A percentile compares a stretch with the other conserved stretches of the same genome.
These are phyloP conservation scores for Colletotrichum scovillei DNA, from an alignment of 2,329 filamentous ascomycete genomes.

Conservation along the genomic window DNA sequence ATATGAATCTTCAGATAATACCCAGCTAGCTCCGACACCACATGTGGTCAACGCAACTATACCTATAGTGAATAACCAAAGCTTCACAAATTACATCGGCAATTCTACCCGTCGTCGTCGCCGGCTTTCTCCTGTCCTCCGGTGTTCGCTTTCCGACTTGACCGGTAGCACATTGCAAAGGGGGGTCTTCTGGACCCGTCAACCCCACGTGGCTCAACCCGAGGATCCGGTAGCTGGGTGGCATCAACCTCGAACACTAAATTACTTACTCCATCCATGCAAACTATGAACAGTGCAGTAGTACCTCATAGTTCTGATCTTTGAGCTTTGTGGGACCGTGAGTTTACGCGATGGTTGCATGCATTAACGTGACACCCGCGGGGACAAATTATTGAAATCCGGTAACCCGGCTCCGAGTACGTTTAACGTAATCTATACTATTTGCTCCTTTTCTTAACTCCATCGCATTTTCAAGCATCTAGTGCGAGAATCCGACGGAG, in stretches of 20 bases:
- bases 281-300: neutral
- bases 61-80: neutral
- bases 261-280: neutral
- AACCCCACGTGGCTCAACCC: conserved; percentile 22
- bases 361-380: neutral
- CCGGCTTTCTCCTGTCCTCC: neutral
- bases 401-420: neutral
- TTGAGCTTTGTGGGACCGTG: neutral
- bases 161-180: conserved; percentile 25
- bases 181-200: neutral
- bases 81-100: neutral
- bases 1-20: neutral
- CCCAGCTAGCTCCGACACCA: neutral
- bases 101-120: conserved; percentile 5
- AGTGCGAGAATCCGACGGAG: neutral
- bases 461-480: too few species aligned
- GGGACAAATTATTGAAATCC: neutral
- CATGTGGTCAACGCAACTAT: neutral
- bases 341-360: neutral
- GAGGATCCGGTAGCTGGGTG: neutral
- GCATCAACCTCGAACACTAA: neutral
- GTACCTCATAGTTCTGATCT: neutral
- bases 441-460: neutral
- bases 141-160: conserved; percentile 11
- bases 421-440: neutral